A percentile compares a stretch with the other conserved stretches of the same genome.
phyloP scores from a whole-genome alignment of 768 basidiomycete species.

The Tylopilus balloui region DNA sequence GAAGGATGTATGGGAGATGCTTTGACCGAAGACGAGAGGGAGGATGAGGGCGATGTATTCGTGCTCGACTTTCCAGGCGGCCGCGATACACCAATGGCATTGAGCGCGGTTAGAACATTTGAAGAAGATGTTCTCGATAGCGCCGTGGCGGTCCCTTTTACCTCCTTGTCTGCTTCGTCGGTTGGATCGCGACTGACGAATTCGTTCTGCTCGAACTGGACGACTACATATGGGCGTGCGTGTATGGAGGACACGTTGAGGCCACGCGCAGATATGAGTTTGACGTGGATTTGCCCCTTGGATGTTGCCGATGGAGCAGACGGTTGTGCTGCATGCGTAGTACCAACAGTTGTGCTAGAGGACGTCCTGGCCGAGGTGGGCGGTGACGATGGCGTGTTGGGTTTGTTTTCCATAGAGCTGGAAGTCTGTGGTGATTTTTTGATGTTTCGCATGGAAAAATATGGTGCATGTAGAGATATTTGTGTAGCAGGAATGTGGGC shows the following conservation, averaged over 20 bases:
- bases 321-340: slow-evolving; percentile 24
- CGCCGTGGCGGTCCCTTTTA: slow-evolving; percentile 69
- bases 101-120: slow-evolving; percentile 62
- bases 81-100: slow-evolving; percentile 52
- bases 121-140: slow-evolving; percentile 56
- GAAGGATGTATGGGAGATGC: slow-evolving; percentile 27
- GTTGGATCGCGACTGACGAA: slow-evolving; percentile 91
- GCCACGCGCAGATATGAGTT: slow-evolving; percentile 86
- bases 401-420: slow-evolving; percentile 34
- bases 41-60: slow-evolving; percentile 42
- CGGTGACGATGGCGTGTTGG: slow-evolving; percentile 40
- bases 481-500: slow-evolving; percentile 51
- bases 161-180: slow-evolving; percentile 81
- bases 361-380: slow-evolving; percentile 36
- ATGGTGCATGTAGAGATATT: slow-evolving; percentile 81
- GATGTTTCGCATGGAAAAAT: slow-evolving; percentile 73
- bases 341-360: slow-evolving; percentile 19
- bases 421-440: slow-evolving; percentile 33
- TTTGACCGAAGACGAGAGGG: slow-evolving; percentile 37
- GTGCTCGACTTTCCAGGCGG: slow-evolving; percentile 40
- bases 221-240: slow-evolving; percentile 88
- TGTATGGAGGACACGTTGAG: slow-evolving; percentile 66
- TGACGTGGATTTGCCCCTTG: slow-evolving; percentile 87
- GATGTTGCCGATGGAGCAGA: slow-evolving; percentile 35
- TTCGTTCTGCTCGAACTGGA: slow-evolving; percentile 98